Base-by-base conservation (phyloP, 1,284 basidiomycete species). In the Omphalotus olearius region DNA sequence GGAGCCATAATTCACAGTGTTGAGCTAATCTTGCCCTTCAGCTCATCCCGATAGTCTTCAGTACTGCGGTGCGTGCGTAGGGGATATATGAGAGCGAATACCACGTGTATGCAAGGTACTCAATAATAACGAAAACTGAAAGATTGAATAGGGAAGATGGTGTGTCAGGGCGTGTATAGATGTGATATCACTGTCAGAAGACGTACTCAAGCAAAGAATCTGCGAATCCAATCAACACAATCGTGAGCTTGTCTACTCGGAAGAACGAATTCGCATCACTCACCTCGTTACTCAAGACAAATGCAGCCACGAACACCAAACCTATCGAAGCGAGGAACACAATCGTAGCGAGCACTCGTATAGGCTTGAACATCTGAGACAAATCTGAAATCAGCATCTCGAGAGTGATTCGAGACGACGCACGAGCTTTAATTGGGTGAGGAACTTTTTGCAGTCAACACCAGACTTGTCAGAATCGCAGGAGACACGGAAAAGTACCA, bases 301-400 rank as follows among this genome's bases (percentile, higher is more conserved):
- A 93, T 2, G 91, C 92, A 28, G 80, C 82, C 30, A 94, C 80
- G 55, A 94, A 91, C 42, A 91, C 83, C 57, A 93, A 75, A 13
- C 68, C 83, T 59, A 94, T 89, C 16, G 85, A 83, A 1, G 68
- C 84, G 2, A 97, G 64, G 68, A 97, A 84, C 33, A 95, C 64
- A 52, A 93, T 66, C 0, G 91, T 85, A 0, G 94, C 93, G 10
- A 90, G 70, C n/a, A 96, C 71, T 50, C 93, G 88, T 18, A 95
- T 82, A 45, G 91, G 88, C 68, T 94, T 93, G 78, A 96, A 96
- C 93, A 95, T 95, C 89, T 92, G 59, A 9, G 42, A 10, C 4
- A 11, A 1, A 6, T 2, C 4, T 16, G 25, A 42, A 30, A 47
- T 57, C 28, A 37, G 46, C 58, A 13, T 2, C 23, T n/a, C 40